A percentile compares a stretch with the other conserved stretches of the same genome.
Evolutionary conservation across 2,329 filamentous ascomycete genomes (phyloP).

Genomic region (Pestalotiopsis fici): DNA sequence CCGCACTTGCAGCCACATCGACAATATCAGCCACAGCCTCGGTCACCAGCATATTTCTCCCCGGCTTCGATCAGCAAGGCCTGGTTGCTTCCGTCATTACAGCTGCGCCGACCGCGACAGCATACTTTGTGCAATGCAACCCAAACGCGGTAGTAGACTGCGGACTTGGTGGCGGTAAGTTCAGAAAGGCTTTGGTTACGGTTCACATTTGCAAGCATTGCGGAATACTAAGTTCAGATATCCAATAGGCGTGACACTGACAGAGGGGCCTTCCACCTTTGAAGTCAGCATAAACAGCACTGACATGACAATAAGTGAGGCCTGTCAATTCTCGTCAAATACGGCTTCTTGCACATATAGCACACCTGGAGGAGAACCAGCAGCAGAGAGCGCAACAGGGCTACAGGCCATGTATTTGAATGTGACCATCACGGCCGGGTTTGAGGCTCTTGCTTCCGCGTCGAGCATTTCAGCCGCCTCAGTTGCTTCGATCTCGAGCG

Average conservation of each 20-base stretch:
- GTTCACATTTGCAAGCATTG: neutral
- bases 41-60: conserved; percentile 5
- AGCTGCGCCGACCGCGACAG: conserved; percentile 4
- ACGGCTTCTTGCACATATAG: conserved; percentile 4
- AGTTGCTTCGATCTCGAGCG: neutral
- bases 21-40: neutral
- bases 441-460: neutral
- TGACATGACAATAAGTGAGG: conserved; percentile 5
- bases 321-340: neutral
- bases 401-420: neutral
- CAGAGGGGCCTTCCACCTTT: conserved; percentile 6
- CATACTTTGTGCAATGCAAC: conserved; percentile 5
- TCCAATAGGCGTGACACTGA: neutral
- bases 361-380: neutral
- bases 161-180: conserved; percentile 3
- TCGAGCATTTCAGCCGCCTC: neutral
- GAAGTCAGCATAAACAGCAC: neutral
- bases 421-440: conserved; percentile 7
- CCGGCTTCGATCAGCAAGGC: neutral
- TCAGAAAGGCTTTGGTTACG: neutral
- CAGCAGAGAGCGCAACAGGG: neutral
- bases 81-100: conserved; percentile 8
- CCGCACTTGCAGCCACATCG: neutral
- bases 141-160: neutral
- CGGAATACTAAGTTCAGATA: neutral